Base-by-base conservation (phyloP, 2,329 filamentous ascomycete genomes). In the Phyllosticta capitalensis region DNA sequence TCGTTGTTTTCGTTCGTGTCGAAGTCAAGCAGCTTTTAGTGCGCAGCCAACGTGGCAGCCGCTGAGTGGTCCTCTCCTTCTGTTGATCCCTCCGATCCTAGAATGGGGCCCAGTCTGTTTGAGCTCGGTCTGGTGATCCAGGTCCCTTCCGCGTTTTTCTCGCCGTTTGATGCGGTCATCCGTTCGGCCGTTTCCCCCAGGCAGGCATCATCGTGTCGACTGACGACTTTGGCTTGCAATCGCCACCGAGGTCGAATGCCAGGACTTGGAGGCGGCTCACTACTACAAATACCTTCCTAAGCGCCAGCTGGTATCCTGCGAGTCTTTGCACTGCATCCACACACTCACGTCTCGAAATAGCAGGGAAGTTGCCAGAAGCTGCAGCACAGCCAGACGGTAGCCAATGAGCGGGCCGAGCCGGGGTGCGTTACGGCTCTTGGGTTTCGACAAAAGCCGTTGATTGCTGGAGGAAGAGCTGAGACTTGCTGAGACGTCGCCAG, bases 31-130 rank as follows among this genome's bases (percentile, higher is more conserved):
- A 57, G 38, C 45, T 10, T 52, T 58, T 57, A 61, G 55, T 61
- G 59, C 45, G 59, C 22, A 62, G 63, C 69, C 65, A 65, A 74
- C 72, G 72, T 74, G 72, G 71, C 72, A 67, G 67, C 69, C 70
- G 70, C 71, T 74, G 71, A 74, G 68, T 74, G 71, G 72, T 65
- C 69, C 73, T 65, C 65, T 67, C 52, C 66, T 61, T 62, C 65
- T 66, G 67, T 67, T 70, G 71, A 72, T 72, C 69, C 65, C 61
- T 48, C 65, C 63, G 60, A 55, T 59, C 61, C 63, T 62, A 60
- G 63, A 60, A 62, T 57, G 54, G 63, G 59, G 61, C 61, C 63
- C 63, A 61, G 61, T 63, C 63, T 62, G 64, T 58, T 62, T 63
- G 57, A 60, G 60, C 26, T 54, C 56, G 58, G 61, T 63, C 55